phyloP scores from a whole-genome alignment of 164 flowering plant species.

The Euptelea pleiosperma region DNA sequence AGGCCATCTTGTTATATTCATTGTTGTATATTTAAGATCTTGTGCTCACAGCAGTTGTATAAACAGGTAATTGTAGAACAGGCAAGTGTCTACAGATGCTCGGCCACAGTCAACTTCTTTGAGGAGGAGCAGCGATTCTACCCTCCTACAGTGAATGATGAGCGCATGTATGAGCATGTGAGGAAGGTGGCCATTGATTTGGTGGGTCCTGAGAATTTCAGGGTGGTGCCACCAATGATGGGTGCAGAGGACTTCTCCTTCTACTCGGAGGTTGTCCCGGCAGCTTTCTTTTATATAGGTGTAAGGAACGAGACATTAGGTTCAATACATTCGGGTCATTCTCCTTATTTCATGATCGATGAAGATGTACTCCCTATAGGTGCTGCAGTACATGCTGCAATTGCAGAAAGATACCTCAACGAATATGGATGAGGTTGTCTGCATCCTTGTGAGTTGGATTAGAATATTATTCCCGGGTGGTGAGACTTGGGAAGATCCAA shows the following conservation, averaged over 20 bases:
- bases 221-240: conserved; percentile 62
- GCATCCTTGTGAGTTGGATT: no score
- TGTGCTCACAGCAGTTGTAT: no score
- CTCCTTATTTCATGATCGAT: conserved; percentile 81
- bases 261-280: conserved; percentile 66
- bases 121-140: conserved; percentile 51
- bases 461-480: no score
- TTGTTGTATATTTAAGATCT: no score
- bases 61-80: conserved; percentile 74
- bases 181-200: conserved; percentile 51
- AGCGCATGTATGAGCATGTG: conserved; percentile 61
- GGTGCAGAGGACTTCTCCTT: conserved; percentile 98
- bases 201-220: conserved; percentile 50
- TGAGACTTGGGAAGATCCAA: no score
- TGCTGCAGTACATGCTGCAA: conserved; percentile 77
- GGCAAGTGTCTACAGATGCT: conserved; percentile 70
- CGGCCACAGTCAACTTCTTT: conserved; percentile 70
- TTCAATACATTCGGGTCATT: conserved; percentile 62
- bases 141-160: conserved; percentile 80
- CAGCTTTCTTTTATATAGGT: conserved; percentile 77
- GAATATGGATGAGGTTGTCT: conserved; percentile 39
- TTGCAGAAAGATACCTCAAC: conserved; percentile 73
- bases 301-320: conserved; percentile 71
- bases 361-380: conserved; percentile 75
- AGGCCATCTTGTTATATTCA: no score